These are phyloP conservation scores for Leishmania arabica DNA, from an alignment of 208 protist genomes.

Conservation along the genomic window DNA sequence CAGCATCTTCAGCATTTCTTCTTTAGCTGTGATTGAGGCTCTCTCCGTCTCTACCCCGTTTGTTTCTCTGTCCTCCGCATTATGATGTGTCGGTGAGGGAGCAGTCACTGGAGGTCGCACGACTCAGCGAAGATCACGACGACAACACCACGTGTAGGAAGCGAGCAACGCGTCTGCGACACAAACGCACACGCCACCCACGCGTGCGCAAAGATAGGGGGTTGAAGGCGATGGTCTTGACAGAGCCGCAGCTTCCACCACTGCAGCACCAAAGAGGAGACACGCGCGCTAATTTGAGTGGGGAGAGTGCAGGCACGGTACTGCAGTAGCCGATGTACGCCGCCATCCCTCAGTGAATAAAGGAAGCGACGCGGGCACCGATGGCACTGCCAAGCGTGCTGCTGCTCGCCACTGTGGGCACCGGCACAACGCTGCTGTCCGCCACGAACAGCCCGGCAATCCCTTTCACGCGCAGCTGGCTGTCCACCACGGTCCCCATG, in stretches of 20 bases:
- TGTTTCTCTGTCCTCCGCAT: neutral
- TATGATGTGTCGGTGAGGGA: neutral
- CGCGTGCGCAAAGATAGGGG: neutral
- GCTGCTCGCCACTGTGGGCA: constrained; percentile 62
- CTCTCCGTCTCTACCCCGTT: neutral
- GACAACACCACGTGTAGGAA: neutral
- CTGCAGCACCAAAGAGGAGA: neutral
- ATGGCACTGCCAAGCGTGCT: constrained; percentile 61
- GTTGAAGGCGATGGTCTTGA: neutral
- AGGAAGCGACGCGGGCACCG: constrained; percentile 52
- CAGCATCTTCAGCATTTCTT: neutral
- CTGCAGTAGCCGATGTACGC: neutral
- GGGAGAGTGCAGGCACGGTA: neutral
- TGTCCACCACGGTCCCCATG: constrained; percentile 65
- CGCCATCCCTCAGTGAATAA: constrained; percentile 13
- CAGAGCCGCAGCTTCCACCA: neutral
- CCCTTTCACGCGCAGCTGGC: constrained; percentile 49
- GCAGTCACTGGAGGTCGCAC: neutral
- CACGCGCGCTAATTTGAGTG: neutral
- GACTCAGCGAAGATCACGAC: neutral
- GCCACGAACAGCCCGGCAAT: constrained; percentile 62
- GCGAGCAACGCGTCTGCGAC: neutral
- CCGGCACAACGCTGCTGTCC: constrained; percentile 74
- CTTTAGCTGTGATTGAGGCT: neutral
- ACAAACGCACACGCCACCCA: neutral